Conservation (phyloP, 768 basidiomycete species). For the Chalciporus sphaerocephalus region DNA sequence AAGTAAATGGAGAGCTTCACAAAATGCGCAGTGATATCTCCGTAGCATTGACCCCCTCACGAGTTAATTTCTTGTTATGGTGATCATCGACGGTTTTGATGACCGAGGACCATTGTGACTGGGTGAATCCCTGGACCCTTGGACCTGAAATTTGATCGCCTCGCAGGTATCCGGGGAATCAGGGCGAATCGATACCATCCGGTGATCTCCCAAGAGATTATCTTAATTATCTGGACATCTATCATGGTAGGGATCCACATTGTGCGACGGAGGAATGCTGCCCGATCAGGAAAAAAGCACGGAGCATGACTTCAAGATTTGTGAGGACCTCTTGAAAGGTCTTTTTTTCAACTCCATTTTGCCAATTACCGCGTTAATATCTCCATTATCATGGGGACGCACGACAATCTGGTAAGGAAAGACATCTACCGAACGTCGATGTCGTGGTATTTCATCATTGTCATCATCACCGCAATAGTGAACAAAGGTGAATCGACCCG, state of each 20-base stretch:
- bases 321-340: too few species aligned
- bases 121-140: constrained; percentile 7
- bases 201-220: constrained; percentile 21
- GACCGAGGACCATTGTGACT: background rate
- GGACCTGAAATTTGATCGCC: constrained; percentile 6
- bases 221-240: background rate
- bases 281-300: constrained; percentile 2
- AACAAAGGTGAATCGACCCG: background rate
- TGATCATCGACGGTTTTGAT: constrained; percentile 10
- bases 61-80: constrained; percentile 6
- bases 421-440: background rate
- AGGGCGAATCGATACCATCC: constrained; percentile 24
- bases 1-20: too few species aligned
- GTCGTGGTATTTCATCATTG: background rate
- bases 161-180: constrained; percentile 3
- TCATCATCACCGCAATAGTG: background rate
- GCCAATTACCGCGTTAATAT: background rate
- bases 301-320: background rate
- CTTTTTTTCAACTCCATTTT: too few species aligned
- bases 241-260: background rate
- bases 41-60: background rate
- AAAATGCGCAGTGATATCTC: too few species aligned
- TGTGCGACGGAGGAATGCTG: background rate
- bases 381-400: background rate
- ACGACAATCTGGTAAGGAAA: constrained; percentile 5